These are phyloP conservation scores for Chlorella sp. DNA, from an alignment of 139 green algal species.

Conservation along the genomic window DNA sequence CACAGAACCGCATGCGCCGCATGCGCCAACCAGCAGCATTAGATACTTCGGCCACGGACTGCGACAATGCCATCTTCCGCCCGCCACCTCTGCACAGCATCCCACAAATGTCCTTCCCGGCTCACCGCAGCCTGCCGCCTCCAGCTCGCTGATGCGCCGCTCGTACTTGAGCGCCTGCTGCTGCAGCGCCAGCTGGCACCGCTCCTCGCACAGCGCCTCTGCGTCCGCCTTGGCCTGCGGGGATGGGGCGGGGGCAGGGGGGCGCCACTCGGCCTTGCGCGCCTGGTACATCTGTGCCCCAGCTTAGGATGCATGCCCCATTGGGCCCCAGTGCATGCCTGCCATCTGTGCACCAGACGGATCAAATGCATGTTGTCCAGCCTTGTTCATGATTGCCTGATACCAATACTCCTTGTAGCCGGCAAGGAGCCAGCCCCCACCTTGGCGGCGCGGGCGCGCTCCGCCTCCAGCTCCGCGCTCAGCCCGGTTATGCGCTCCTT, in stretches of 20 bases:
- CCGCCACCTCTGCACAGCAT: too few relatives aligned
- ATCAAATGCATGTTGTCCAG: neutral
- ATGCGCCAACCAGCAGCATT: too few relatives aligned
- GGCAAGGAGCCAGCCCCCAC: neutral
- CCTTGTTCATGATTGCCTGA: neutral
- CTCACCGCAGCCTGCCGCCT: slow-evolving; percentile 3
- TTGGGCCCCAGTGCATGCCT: too few relatives aligned
- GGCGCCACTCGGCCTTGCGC: too few relatives aligned
- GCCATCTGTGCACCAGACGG: too few relatives aligned
- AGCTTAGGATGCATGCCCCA: too few relatives aligned
- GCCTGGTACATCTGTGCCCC: too few relatives aligned
- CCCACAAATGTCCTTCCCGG: neutral
- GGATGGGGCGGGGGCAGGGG: too few relatives aligned
- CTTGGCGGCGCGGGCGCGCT: neutral
- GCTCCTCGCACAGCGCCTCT: slow-evolving; percentile 5
- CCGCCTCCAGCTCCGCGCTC: slow-evolving; percentile 10
- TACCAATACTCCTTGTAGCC: neutral
- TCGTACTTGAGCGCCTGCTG: slow-evolving; percentile 36
- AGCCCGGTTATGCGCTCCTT: slow-evolving; percentile 3
- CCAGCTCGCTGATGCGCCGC: slow-evolving; percentile 41
- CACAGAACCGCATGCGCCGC: too few relatives aligned
- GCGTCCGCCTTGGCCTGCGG: slow-evolving; percentile 1
- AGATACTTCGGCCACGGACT: too few relatives aligned
- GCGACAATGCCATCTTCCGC: too few relatives aligned
- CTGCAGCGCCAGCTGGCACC: slow-evolving; percentile 23